Percentiles rank a stretch among this genome's conserved stretches.
phyloP scores from a whole-genome alignment of 148 eudicot species.

The Amaranthus cruentus region DNA sequence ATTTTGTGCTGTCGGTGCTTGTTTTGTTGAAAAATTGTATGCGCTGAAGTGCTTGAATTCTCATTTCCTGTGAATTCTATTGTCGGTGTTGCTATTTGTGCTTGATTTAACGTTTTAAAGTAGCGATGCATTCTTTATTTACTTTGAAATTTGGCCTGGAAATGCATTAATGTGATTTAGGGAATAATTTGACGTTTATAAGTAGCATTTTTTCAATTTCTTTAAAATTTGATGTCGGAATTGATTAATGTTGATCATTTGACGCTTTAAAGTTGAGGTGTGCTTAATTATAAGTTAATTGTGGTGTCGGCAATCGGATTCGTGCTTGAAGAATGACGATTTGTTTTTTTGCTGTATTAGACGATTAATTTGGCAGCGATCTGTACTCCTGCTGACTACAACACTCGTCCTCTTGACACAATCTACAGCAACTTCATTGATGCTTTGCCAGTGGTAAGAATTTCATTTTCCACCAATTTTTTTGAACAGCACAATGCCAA shows the following conservation, averaged over 20 bases:
- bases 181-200: slow-evolving; percentile 4
- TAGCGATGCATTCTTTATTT: neutral
- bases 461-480: neutral
- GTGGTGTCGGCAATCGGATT: neutral
- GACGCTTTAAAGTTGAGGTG: neutral
- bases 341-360: slow-evolving; percentile 26
- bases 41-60: neutral
- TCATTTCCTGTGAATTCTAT: neutral
- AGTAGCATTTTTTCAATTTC: neutral
- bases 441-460: slow-evolving; percentile 95
- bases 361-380: slow-evolving; percentile 96
- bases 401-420: slow-evolving; percentile 92
- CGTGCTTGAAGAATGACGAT: neutral
- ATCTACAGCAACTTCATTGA: slow-evolving; percentile 98
- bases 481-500: too few relatives aligned
- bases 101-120: neutral
- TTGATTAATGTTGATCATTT: neutral
- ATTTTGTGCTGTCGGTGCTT: neutral
- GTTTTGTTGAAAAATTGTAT: neutral
- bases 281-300: neutral
- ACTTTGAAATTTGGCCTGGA: neutral
- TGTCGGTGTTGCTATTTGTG: slow-evolving; percentile 9
- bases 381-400: slow-evolving; percentile 98
- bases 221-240: neutral
- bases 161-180: neutral